phyloP scores from a whole-genome alignment of 2,329 filamentous ascomycete species.

The Neopestalotiopsis sp. region DNA sequence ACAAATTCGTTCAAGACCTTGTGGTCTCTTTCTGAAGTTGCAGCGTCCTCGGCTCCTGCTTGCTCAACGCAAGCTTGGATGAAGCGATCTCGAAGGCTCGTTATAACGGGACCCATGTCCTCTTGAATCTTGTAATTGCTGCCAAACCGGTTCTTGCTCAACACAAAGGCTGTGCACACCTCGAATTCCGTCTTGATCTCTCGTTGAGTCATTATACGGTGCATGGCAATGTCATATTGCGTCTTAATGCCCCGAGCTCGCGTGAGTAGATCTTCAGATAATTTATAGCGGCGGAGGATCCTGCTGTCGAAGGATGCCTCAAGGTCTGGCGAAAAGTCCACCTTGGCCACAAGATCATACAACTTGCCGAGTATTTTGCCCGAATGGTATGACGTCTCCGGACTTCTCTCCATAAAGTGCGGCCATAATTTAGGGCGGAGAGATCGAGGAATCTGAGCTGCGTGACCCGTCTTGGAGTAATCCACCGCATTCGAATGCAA shows the following conservation, averaged over 20 bases:
- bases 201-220: conserved; percentile 83
- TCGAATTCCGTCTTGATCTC: conserved; percentile 90
- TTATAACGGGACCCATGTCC: conserved; percentile 73
- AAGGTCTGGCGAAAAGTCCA: conserved; percentile 77
- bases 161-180: conserved; percentile 84
- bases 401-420: conserved; percentile 83
- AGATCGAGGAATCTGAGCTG: conserved; percentile 69
- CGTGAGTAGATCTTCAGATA: conserved; percentile 60
- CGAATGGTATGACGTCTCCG: conserved; percentile 67
- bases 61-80: conserved; percentile 68
- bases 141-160: conserved; percentile 74
- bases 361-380: conserved; percentile 77
- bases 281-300: conserved; percentile 68
- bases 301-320: conserved; percentile 76
- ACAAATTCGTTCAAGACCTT: conserved; percentile 72
- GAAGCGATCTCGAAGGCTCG: conserved; percentile 71
- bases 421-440: conserved; percentile 73
- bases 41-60: conserved; percentile 55
- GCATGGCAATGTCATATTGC: conserved; percentile 78
- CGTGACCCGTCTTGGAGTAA: conserved; percentile 87
- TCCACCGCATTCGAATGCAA: conserved; percentile 93
- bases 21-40: conserved; percentile 51
- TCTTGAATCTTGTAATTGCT: conserved; percentile 89
- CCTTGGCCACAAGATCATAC: conserved; percentile 74
- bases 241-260: conserved; percentile 71